Base-by-base conservation (phyloP, 441 rosid species). In the Geranium incanum region DNA sequence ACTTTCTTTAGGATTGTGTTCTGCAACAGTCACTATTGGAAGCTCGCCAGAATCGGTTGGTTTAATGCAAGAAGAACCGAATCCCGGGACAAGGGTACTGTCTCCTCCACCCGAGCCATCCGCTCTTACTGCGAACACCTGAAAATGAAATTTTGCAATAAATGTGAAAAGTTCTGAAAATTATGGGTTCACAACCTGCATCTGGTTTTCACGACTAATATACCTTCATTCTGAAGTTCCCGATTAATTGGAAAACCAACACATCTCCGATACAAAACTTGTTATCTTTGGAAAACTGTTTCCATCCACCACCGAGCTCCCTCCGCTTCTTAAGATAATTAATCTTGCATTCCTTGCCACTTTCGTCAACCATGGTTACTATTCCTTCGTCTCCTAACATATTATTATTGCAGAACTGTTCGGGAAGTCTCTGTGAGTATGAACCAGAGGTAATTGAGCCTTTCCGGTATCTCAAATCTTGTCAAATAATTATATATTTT, bases 281-380 rank as follows among this genome's bases (percentile, higher is more conserved):
- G 68, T 66, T 36, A 8, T 36, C 43, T 6, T 28, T 33, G 41
- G 68, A 66, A 66, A 66, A 66, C 12, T 15, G 16, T 28, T 39
- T 13, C 68, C 68, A 66, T 33, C 68, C 68, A 66, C 68, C 41
- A 28, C 68, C 41, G 11, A 66, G 33, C 15, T 13, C 68, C 15
- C 5, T 6, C 68, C 19, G 5, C 6, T 12, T 15, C 68, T 38
- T 28, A 19, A 33, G 68, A 66, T 66, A 66, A 11, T 66, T 66
- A 16, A 15, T 38, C 23, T 66, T 66, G 28, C 33, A 66, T 66
- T 1, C 41, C 11, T 12, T 66, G 6, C 41, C 68, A 33, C 41
- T 66, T 33, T 66, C 68, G 12, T 66, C 37, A 13, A 28, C 43
- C 68, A 66, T 19, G 2, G 43, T 66, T 38, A 66, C 41, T 66